Evolutionary conservation across 441 rosid genomes (phyloP), one percentile per base, ranked within the genome.

Genomic region (Pelargonium hybrid): DNA sequence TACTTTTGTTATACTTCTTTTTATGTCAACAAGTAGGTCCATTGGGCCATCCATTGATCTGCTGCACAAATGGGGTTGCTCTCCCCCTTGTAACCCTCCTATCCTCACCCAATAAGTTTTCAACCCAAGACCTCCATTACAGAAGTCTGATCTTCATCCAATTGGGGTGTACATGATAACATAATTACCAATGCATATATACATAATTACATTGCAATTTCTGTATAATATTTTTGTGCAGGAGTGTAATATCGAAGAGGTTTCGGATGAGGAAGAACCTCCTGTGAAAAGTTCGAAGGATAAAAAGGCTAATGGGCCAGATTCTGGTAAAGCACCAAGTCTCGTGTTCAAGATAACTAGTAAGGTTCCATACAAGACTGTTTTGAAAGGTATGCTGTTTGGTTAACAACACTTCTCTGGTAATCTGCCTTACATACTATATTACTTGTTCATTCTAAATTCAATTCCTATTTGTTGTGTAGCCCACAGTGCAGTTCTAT

Each of bases 231-330:
- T 79, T 64, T 82, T 74, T 77, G 75, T 78, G 72, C 70, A 95
- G 99, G 98, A 95, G 71, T 95, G 99, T 79, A 81, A 77, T 68
- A 81, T 95, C 65, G 98, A 92, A 80, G 99, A 92, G 71, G 57
- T 79, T 70, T 72, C 87, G 7, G 64, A 59, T 43, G 97, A 92
- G 17, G 98, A 91, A 76, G 89, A 83, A 71, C 74, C 84, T 72
- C 75, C 87, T 56, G 77, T 90, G 70, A 95, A 89, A 82, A 88
- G 91, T 79, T 89, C 89, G 5, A 90, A 92, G 88, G 98, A 92
- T 75, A 92, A 89, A 82, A 95, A 89, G 80, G 81, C 91, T 45
- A 92, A 85, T 73, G 96, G 96, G 71, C 87, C 93, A 67, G 92
- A 85, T 70, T 70, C 88, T 54, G 87, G 80, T 66, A 90, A 87